Conservation (phyloP, 139 green algal genomes). For the Coelastrella sp. region DNA sequence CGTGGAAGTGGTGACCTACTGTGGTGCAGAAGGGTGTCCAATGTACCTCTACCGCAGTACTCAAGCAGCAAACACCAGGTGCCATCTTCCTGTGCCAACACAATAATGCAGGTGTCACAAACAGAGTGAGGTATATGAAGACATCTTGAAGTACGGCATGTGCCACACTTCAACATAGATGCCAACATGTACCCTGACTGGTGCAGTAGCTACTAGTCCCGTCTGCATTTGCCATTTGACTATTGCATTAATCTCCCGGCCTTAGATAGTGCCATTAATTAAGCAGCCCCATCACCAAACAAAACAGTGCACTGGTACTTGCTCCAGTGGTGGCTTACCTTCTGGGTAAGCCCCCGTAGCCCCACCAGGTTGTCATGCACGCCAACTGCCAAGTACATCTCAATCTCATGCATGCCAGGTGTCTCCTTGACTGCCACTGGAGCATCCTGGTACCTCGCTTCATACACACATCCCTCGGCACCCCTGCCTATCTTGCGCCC, state of each 20-base stretch:
- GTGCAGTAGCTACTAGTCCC: no score
- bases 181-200: no score
- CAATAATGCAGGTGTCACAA: no score
- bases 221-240: no score
- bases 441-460: slow-evolving; percentile 53
- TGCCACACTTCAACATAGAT: no score
- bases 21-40: slow-evolving; percentile 57
- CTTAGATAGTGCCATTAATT: no score
- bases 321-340: no score
- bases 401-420: slow-evolving; percentile 40
- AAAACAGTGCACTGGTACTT: no score
- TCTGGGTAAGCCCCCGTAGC: slow-evolving; percentile 46
- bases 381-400: slow-evolving; percentile 51
- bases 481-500: slow-evolving; percentile 49
- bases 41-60: slow-evolving; percentile 51
- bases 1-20: slow-evolving; percentile 20
- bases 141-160: no score
- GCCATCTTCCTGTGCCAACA: slow-evolving; percentile 49
- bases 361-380: slow-evolving; percentile 58
- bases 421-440: slow-evolving; percentile 56
- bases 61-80: slow-evolving; percentile 54
- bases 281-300: neutral
- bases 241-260: no score
- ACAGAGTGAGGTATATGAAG: no score
- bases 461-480: slow-evolving; percentile 53